Evolutionary conservation across 495 filamentous ascomycete genomes (phyloP).

Genomic region (Hypoxylon intermedium): DNA sequence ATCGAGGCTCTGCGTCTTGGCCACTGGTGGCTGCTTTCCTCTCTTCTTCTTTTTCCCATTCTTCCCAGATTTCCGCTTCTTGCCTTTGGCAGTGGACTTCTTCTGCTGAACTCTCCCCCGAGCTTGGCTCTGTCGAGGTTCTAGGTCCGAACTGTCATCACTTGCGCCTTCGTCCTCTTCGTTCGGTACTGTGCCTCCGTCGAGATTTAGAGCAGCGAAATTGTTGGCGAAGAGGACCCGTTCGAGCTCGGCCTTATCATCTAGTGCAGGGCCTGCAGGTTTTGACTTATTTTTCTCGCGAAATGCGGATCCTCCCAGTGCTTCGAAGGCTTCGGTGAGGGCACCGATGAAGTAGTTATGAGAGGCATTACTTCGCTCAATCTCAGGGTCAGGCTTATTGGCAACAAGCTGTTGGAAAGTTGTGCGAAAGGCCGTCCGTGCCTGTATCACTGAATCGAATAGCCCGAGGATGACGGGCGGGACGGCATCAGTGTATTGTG

Average conservation of each 20-base stretch:
- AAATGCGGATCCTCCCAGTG: constrained; percentile 42
- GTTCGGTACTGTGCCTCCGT: constrained; percentile 16
- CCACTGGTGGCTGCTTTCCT: constrained; percentile 1
- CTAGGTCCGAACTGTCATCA: constrained; percentile 18
- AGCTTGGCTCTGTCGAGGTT: constrained; percentile 7
- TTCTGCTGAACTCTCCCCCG: constrained; percentile 30
- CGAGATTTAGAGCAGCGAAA: constrained; percentile 42
- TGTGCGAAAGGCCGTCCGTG: constrained; percentile 27
- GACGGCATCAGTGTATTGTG: constrained; percentile 37
- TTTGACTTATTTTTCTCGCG: constrained; percentile 10
- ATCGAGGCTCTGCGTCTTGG: not conserved
- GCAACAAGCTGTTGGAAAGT: constrained; percentile 43
- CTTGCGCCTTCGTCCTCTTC: constrained; percentile 17
- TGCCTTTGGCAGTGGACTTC: constrained; percentile 45
- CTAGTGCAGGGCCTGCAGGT: constrained; percentile 2
- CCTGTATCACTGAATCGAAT: constrained; percentile 44
- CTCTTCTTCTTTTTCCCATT: constrained; percentile 35
- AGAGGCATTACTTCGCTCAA: constrained; percentile 48
- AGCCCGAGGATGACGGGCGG: constrained; percentile 40
- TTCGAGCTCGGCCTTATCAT: constrained; percentile 37
- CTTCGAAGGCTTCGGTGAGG: constrained; percentile 46
- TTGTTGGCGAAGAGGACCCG: constrained; percentile 44
- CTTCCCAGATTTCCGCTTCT: constrained; percentile 48
- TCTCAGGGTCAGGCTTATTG: constrained; percentile 44
- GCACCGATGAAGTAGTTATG: constrained; percentile 53